Evolutionary conservation across 139 green algal species (phyloP).

Genomic region (Astrephomene gubernaculifera): DNA sequence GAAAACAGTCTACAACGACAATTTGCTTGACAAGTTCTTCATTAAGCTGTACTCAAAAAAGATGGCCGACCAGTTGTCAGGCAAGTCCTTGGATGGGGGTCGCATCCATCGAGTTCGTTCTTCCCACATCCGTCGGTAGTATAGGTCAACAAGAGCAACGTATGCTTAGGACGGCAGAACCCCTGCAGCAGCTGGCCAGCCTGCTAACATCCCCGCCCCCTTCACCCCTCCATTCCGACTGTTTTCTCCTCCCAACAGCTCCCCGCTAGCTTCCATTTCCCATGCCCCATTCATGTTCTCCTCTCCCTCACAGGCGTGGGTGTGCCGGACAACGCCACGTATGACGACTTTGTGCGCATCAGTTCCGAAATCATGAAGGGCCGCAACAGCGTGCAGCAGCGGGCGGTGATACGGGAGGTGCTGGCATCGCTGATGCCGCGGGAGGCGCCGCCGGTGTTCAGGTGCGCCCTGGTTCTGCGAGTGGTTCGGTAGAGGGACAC

Average conservation of each 20-base stretch:
- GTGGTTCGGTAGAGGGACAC: too few species aligned
- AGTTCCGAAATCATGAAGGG: conserved; percentile 67
- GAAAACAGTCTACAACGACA: conserved; percentile 63
- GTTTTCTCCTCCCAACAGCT: too few species aligned
- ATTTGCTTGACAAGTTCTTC: conserved; percentile 57
- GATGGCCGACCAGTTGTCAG: conserved; percentile 59
- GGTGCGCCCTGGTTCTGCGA: too few species aligned
- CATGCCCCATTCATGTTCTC: not conserved
- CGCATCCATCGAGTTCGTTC: too few species aligned
- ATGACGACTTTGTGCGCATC: conserved; percentile 70
- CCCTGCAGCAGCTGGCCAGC: too few species aligned
- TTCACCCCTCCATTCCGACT: too few species aligned
- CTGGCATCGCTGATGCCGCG: conserved; percentile 59
- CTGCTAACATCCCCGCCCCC: too few species aligned
- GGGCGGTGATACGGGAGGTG: conserved; percentile 52
- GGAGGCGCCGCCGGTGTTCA: conserved; percentile 42
- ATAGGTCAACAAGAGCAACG: too few species aligned
- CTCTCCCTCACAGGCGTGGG: conserved; percentile 10
- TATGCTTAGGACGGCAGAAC: too few species aligned
- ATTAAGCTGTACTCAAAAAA: conserved; percentile 69
- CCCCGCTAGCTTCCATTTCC: too few species aligned
- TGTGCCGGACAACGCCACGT: conserved; percentile 46
- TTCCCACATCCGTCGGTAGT: too few species aligned
- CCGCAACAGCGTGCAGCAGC: conserved; percentile 53
- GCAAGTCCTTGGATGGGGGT: conserved; percentile 13